A percentile compares a stretch with the other conserved stretches of the same genome.
These are phyloP conservation scores for Hypomontagnella monticulosa DNA, from an alignment of 495 filamentous ascomycete genomes.

Conservation along the genomic window DNA sequence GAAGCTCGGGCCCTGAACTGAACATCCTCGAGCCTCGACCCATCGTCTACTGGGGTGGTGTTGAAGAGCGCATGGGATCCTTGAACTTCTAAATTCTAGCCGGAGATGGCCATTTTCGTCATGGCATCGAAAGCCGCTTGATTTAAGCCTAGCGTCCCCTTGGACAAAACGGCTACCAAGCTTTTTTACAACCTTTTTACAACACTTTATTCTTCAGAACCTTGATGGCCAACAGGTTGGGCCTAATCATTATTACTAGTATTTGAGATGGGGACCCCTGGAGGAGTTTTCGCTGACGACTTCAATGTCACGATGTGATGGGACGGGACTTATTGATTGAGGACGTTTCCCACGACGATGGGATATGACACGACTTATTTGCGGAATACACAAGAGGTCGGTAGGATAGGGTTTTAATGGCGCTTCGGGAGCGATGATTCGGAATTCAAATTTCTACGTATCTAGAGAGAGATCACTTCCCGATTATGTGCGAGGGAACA, in stretches of 20 bases:
- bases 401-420: slow-evolving; percentile 26
- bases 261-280: slow-evolving; percentile 26
- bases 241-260: slow-evolving; percentile 23
- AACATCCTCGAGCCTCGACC: slow-evolving; percentile 64
- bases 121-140: not conserved
- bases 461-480: slow-evolving; percentile 21
- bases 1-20: slow-evolving; percentile 54
- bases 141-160: not conserved
- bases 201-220: slow-evolving; percentile 3
- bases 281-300: slow-evolving; percentile 35
- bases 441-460: not conserved
- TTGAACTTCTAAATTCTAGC: slow-evolving; percentile 33
- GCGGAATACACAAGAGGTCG: slow-evolving; percentile 10
- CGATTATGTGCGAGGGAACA: slow-evolving; percentile 23
- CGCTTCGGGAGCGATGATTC: slow-evolving; percentile 15
- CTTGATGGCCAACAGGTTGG: slow-evolving; percentile 19
- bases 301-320: slow-evolving; percentile 25
- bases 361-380: slow-evolving; percentile 22
- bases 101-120: not conserved
- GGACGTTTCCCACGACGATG: slow-evolving; percentile 31
- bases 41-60: slow-evolving; percentile 62
- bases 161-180: not conserved
- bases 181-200: too few relatives aligned
- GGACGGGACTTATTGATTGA: slow-evolving; percentile 44
- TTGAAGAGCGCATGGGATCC: slow-evolving; percentile 62